Evolutionary conservation across 371 early-diverging fungal genomes (phyloP).

Genomic region (Mortierella sp.): DNA sequence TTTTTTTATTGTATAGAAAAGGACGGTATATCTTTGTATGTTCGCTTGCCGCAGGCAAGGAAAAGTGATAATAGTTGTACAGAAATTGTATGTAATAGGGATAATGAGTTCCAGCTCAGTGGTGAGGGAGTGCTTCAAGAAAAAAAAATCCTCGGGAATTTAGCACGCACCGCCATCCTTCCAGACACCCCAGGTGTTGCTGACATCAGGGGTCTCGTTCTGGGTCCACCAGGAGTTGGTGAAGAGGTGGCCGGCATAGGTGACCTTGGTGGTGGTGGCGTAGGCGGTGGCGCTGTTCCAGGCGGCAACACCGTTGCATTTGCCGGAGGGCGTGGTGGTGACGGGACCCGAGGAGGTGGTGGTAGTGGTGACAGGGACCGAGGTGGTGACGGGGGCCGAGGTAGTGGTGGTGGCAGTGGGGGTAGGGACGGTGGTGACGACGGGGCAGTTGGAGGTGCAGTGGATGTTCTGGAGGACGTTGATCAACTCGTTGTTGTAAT

Average conservation of each 20-base stretch:
- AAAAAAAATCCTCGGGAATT: neutral
- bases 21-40: neutral
- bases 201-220: slow-evolving; percentile 48
- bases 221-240: slow-evolving; percentile 68
- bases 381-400: slow-evolving; percentile 14
- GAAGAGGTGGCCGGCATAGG: slow-evolving; percentile 59
- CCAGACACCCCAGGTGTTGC: slow-evolving; percentile 52
- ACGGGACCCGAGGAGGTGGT: slow-evolving; percentile 11
- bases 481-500: slow-evolving; percentile 71
- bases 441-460: slow-evolving; percentile 51
- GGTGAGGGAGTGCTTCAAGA: neutral
- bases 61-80: slow-evolving; percentile 5
- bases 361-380: slow-evolving; percentile 13
- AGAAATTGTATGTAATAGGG: neutral
- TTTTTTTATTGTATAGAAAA: neutral
- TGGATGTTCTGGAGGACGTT: slow-evolving; percentile 62
- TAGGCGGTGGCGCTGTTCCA: slow-evolving; percentile 32
- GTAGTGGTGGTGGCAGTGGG: slow-evolving; percentile 10
- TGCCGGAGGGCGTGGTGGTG: slow-evolving; percentile 18
- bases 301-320: slow-evolving; percentile 41
- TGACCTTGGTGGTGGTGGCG: slow-evolving; percentile 44
- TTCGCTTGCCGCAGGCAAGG: neutral
- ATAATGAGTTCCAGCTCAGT: neutral
- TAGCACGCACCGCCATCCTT: slow-evolving; percentile 59
- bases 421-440: slow-evolving; percentile 19